These are phyloP conservation scores for Pleurotus djamor DNA, from an alignment of 768 basidiomycete species.

Conservation along the genomic window DNA sequence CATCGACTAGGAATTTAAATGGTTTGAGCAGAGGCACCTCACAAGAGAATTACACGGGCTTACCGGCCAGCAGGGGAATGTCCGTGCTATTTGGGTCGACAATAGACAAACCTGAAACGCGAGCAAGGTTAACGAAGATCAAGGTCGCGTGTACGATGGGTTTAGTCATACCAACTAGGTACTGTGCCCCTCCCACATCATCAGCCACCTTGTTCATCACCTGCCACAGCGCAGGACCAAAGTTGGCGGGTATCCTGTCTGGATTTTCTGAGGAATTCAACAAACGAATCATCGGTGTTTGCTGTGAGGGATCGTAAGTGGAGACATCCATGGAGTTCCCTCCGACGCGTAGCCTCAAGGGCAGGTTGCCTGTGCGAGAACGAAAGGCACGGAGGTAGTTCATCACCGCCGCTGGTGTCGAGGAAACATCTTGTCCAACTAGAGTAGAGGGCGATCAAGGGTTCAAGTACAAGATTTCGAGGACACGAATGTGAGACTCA, in stretches of 20 bases:
- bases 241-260: slow-evolving; percentile 46
- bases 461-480: not conserved
- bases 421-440: slow-evolving; percentile 52
- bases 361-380: slow-evolving; percentile 36
- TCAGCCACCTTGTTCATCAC: slow-evolving; percentile 36
- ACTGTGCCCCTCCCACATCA: slow-evolving; percentile 24
- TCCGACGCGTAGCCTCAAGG: slow-evolving; percentile 47
- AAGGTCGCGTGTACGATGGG: not conserved
- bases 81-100: slow-evolving; percentile 34
- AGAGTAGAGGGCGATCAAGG: too few species aligned
- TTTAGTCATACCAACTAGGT: slow-evolving; percentile 24
- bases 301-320: slow-evolving; percentile 36
- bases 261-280: slow-evolving; percentile 27
- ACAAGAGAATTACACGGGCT: too few species aligned
- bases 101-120: slow-evolving; percentile 36
- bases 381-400: slow-evolving; percentile 59
- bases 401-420: slow-evolving; percentile 50
- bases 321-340: slow-evolving; percentile 48
- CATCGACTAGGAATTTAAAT: slow-evolving; percentile 23
- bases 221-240: slow-evolving; percentile 44
- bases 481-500: slow-evolving; percentile 19
- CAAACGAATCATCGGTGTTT: slow-evolving; percentile 39
- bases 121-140: not conserved
- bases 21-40: too few species aligned
- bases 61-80: slow-evolving; percentile 25